Conservation (phyloP, 257 asterid species). For the Agastache rugosa region DNA sequence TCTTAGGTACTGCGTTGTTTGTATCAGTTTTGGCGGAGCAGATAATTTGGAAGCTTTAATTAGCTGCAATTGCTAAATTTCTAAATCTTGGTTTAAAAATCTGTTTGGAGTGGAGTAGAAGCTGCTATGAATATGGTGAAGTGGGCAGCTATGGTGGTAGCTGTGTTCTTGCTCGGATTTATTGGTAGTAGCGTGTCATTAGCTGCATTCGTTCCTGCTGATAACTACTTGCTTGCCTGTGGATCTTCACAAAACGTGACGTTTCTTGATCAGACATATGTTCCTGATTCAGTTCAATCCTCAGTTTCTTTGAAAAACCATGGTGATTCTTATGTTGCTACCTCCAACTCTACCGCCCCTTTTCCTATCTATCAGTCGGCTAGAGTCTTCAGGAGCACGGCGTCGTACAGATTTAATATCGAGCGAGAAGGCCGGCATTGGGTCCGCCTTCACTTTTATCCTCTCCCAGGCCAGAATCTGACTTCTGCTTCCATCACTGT, state of each 20-base stretch:
- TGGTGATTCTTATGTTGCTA: constrained; percentile 47
- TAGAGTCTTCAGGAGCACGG: constrained; percentile 54
- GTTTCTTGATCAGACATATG: constrained; percentile 56
- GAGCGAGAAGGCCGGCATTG: constrained; percentile 63
- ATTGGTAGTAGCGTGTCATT: constrained; percentile 33
- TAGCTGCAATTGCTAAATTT: constrained; percentile 18
- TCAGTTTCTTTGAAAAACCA: constrained; percentile 51
- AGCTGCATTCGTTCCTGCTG: constrained; percentile 64
- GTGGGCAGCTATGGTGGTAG: constrained; percentile 50
- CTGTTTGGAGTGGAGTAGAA: constrained; percentile 23
- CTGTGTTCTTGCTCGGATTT: constrained; percentile 39
- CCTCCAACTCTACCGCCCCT: constrained; percentile 67
- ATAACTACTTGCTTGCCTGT: constrained; percentile 63
- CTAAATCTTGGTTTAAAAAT: constrained; percentile 12
- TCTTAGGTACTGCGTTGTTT: constrained; percentile 27
- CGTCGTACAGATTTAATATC: constrained; percentile 59
- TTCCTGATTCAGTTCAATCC: constrained; percentile 58
- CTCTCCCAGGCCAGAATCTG: constrained; percentile 56
- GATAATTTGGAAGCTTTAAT: constrained; percentile 6
- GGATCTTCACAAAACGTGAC: constrained; percentile 74
- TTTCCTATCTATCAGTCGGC: constrained; percentile 66
- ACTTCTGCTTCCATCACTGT: constrained; percentile 63
- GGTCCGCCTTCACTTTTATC: constrained; percentile 76
- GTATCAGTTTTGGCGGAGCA: constrained; percentile 23
- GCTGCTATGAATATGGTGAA: constrained; percentile 49